phyloP scores from a whole-genome alignment of 2,329 filamentous ascomycete genomes.

The Phoma sp. region DNA sequence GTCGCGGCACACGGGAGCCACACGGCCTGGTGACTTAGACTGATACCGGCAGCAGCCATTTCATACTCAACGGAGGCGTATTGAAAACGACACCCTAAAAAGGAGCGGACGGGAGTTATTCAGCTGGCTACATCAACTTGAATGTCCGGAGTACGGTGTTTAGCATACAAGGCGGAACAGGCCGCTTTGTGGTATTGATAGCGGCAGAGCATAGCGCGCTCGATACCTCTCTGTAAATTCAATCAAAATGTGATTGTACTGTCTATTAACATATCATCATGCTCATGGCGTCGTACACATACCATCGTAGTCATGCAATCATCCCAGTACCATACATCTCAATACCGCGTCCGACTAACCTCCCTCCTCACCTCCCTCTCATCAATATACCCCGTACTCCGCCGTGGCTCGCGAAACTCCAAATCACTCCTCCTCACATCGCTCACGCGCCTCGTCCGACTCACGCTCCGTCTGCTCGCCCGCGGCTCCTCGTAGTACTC shows the following conservation, averaged over 20 bases:
- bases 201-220: constrained; percentile 14
- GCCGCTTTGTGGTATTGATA: constrained; percentile 2
- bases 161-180: constrained; percentile 11
- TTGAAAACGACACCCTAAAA: constrained; percentile 9
- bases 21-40: too few species aligned
- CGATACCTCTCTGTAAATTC: constrained; percentile 15
- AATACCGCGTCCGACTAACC: constrained; percentile 40
- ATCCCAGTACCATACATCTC: not conserved
- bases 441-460: constrained; percentile 31
- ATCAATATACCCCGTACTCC: constrained; percentile 34
- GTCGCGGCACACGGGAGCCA: too few species aligned
- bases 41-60: constrained; percentile 4
- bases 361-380: constrained; percentile 37
- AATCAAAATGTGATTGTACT: constrained; percentile 5
- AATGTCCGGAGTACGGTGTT: constrained; percentile 18
- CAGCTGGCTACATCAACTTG: constrained; percentile 9
- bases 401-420: constrained; percentile 30
- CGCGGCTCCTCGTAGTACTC: constrained; percentile 40
- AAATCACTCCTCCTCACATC: constrained; percentile 10
- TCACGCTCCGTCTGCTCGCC: constrained; percentile 36
- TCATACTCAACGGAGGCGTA: constrained; percentile 3
- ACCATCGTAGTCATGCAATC: not conserved
- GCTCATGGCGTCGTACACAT: too few species aligned
- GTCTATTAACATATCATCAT: not conserved
- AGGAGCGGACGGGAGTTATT: constrained; percentile 5